These are phyloP conservation scores for Talaromyces pinophilus DNA, from an alignment of 2,329 filamentous ascomycete species.

Conservation along the genomic window DNA sequence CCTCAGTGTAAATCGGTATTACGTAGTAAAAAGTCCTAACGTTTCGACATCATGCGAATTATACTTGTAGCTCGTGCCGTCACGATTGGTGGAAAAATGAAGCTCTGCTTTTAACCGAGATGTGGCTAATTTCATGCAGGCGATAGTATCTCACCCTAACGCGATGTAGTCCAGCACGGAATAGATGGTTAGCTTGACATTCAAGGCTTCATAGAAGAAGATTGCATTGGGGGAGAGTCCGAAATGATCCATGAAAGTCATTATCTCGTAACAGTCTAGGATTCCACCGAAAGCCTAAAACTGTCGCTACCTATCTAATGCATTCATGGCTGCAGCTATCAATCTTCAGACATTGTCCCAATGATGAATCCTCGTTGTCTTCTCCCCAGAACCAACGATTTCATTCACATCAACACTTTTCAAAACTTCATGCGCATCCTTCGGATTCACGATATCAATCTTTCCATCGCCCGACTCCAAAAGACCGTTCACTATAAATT, in stretches of 20 bases:
- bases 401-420: conserved; percentile 4
- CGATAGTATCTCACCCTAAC: not conserved
- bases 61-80: not conserved
- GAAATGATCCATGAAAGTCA: not conserved
- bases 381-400: not conserved
- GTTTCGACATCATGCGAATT: not conserved
- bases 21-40: not conserved
- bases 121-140: not conserved
- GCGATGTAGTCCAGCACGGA: not conserved
- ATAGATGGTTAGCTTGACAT: too few species aligned
- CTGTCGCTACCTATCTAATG: not conserved
- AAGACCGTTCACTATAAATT: conserved; percentile 18
- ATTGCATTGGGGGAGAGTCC: too few species aligned
- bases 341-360: not conserved
- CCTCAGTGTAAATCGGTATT: too few species aligned
- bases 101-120: not conserved
- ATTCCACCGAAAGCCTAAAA: not conserved
- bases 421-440: conserved; percentile 49
- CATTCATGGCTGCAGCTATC: not conserved
- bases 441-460: conserved; percentile 21
- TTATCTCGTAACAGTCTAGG: not conserved
- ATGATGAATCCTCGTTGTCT: not conserved
- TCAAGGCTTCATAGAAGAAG: too few species aligned
- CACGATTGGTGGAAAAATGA: conserved; percentile 6
- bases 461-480: not conserved